These are phyloP conservation scores for Dianthus caryophyllus DNA, from an alignment of 148 eudicot genomes.

Conservation along the genomic window DNA sequence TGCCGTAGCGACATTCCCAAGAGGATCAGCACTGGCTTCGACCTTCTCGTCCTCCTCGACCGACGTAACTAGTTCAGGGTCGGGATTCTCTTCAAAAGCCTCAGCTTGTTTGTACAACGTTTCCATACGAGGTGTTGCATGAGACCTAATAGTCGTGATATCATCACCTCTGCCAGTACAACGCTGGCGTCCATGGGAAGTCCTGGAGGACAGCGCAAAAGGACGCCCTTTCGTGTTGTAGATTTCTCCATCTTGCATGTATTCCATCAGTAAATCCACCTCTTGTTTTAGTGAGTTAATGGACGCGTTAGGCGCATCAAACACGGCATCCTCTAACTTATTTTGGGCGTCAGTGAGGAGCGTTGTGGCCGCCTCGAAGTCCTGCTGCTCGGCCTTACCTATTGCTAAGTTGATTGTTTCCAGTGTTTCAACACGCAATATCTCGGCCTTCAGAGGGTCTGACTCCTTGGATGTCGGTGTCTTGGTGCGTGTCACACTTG, in stretches of 20 bases:
- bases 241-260: constrained; percentile 11
- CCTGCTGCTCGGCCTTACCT: constrained; percentile 4
- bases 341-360: too few relatives aligned
- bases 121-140: constrained; percentile 22
- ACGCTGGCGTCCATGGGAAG: constrained; percentile 21
- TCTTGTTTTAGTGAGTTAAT: constrained; percentile 18
- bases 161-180: constrained; percentile 21
- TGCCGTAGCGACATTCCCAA: constrained; percentile 5
- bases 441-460: too few relatives aligned
- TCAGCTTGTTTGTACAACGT: constrained; percentile 18
- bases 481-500: background rate
- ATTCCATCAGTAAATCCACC: constrained; percentile 7
- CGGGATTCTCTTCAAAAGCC: constrained; percentile 12
- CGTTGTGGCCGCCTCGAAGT: background rate
- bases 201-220: constrained; percentile 18
- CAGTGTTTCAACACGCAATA: constrained; percentile 5
- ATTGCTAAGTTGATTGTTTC: constrained; percentile 21
- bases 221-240: constrained; percentile 23
- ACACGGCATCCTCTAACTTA: too few relatives aligned
- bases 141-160: constrained; percentile 3
- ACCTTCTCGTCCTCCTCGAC: constrained; percentile 19
- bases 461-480: background rate
- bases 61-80: background rate
- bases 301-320: background rate
- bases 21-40: constrained; percentile 18